These are phyloP conservation scores for Candida endomychidarum DNA, from an alignment of 805 yeast species.

Conservation along the genomic window DNA sequence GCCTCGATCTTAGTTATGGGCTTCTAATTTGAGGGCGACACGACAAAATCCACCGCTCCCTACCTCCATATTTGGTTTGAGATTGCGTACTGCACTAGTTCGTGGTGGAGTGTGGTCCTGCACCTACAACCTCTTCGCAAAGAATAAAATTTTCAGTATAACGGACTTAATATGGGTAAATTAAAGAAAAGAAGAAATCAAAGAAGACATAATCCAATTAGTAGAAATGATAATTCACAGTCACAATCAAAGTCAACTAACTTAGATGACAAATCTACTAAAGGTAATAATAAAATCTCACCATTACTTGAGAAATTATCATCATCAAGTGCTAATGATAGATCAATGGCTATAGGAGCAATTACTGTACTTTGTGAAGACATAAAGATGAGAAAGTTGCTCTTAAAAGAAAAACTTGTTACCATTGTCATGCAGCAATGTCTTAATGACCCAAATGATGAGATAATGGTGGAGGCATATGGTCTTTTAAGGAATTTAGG, in stretches of 20 bases:
- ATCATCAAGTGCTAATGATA: constrained; percentile 66
- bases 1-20: no score
- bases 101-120: not conserved
- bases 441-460: constrained; percentile 66
- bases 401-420: constrained; percentile 72
- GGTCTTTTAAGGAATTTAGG: constrained; percentile 80
- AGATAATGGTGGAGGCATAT: constrained; percentile 74
- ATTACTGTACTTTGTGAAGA: constrained; percentile 74
- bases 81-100: no score
- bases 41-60: no score
- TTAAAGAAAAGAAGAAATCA: constrained; percentile 55
- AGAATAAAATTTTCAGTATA: constrained; percentile 8
- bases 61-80: no score
- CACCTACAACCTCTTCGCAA: constrained; percentile 6
- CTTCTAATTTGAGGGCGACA: no score
- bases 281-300: constrained; percentile 53
- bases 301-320: constrained; percentile 68
- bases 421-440: constrained; percentile 62
- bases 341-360: constrained; percentile 74
- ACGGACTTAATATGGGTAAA: constrained; percentile 57
- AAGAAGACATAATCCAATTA: constrained; percentile 36
- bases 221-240: constrained; percentile 10
- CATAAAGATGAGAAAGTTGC: constrained; percentile 53
- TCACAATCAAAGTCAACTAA: no score
- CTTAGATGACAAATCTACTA: constrained; percentile 47